phyloP scores from a whole-genome alignment of 73 alveolate species.

The Paramecium octaurelia region DNA sequence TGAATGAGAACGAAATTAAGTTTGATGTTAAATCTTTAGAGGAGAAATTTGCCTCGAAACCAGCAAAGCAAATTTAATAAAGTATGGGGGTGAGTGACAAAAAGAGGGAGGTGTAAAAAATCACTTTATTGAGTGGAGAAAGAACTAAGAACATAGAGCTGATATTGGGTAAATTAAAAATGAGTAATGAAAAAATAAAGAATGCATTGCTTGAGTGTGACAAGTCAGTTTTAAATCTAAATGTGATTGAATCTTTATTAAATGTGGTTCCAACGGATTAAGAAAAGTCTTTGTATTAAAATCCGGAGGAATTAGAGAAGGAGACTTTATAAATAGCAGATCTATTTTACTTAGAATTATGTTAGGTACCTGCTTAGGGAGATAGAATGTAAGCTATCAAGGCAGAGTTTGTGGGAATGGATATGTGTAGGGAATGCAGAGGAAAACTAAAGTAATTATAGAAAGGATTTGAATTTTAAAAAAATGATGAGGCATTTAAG shows the following conservation, averaged over 20 bases:
- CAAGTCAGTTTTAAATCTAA: conserved; percentile 57
- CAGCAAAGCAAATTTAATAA: neutral
- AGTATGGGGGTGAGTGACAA: neutral
- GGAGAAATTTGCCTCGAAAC: conserved; percentile 64
- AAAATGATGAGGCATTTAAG: conserved; percentile 65
- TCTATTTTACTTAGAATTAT: conserved; percentile 63
- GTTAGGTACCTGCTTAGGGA: conserved; percentile 56
- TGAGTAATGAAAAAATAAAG: conserved; percentile 65
- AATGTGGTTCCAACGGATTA: conserved; percentile 69
- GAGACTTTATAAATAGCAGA: conserved; percentile 69
- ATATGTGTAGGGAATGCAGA: conserved; percentile 61
- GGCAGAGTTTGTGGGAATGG: conserved; percentile 62
- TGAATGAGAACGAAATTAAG: conserved; percentile 72
- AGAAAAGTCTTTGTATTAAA: conserved; percentile 44
- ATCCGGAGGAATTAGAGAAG: conserved; percentile 65
- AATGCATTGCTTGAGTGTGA: conserved; percentile 71
- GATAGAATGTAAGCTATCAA: conserved; percentile 71
- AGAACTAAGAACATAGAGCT: conserved; percentile 67
- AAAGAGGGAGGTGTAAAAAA: conserved; percentile 67
- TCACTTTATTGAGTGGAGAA: conserved; percentile 58
- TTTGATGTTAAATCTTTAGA: conserved; percentile 61
- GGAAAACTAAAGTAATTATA: conserved; percentile 59
- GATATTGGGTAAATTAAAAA: conserved; percentile 64
- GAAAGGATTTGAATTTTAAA: conserved; percentile 56
- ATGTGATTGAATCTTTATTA: conserved; percentile 64